These are phyloP conservation scores for Pichia rugopelliculosa DNA, from an alignment of 805 yeast species.

Conservation along the genomic window DNA sequence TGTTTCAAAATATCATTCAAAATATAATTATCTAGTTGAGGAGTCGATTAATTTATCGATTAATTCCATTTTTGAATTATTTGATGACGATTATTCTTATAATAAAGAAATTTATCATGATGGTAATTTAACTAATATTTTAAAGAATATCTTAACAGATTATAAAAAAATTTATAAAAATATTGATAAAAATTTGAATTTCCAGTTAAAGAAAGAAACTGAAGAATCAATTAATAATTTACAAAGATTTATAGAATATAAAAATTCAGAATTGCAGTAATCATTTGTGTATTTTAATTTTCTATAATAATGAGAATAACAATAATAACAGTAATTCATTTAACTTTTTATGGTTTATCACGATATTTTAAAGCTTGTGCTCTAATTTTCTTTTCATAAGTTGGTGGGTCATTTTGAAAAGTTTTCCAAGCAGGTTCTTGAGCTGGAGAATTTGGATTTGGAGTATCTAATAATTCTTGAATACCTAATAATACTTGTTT, in stretches of 20 bases:
- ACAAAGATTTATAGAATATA: slow-evolving; percentile 72
- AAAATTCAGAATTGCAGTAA: slow-evolving; percentile 25
- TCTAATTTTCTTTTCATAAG: slow-evolving; percentile 68
- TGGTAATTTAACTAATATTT: slow-evolving; percentile 36
- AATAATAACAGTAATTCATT: neutral
- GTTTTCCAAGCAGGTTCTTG: slow-evolving; percentile 96
- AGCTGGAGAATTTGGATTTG: slow-evolving; percentile 95
- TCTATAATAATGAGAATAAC: neutral
- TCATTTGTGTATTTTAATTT: neutral
- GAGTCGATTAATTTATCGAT: slow-evolving; percentile 44
- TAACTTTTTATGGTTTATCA: slow-evolving; percentile 16
- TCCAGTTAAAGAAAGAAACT: slow-evolving; percentile 51
- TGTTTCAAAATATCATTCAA: slow-evolving; percentile 21
- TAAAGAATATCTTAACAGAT: slow-evolving; percentile 38
- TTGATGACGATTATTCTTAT: slow-evolving; percentile 68
- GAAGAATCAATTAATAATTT: slow-evolving; percentile 63
- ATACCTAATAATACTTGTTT: slow-evolving; percentile 87
- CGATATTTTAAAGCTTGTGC: slow-evolving; percentile 77
- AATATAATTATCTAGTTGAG: slow-evolving; percentile 21
- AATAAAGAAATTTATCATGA: slow-evolving; percentile 62
- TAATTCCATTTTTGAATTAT: slow-evolving; percentile 67
- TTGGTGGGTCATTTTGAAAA: slow-evolving; percentile 56
- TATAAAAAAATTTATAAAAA: slow-evolving; percentile 49
- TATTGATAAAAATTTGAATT: slow-evolving; percentile 57
- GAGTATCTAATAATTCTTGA: slow-evolving; percentile 82